Evolutionary conservation across 352 stramenopile species (phyloP).

Genomic region (Globisporangium echinulatum): DNA sequence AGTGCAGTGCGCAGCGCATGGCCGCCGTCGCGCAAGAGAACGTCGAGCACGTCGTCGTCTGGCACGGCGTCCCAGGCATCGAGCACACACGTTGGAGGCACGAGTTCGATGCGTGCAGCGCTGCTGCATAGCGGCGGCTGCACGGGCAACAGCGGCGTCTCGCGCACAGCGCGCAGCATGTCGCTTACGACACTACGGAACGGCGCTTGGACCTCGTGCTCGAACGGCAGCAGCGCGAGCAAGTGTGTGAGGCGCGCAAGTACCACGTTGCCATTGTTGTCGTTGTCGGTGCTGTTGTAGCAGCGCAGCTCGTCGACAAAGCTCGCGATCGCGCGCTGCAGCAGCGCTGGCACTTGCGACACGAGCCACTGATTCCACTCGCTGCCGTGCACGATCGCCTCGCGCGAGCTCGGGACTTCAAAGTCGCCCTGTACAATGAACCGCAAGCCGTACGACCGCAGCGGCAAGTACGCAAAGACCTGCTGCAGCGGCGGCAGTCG

Average conservation of each 20-base stretch:
- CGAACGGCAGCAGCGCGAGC: conserved; percentile 49
- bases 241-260: conserved; percentile 28
- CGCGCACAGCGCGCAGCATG: conserved; percentile 50
- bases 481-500: conserved; percentile 53
- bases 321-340: conserved; percentile 19
- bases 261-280: background rate
- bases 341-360: conserved; percentile 50
- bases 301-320: conserved; percentile 13
- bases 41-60: conserved; percentile 13
- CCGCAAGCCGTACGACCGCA: conserved; percentile 75
- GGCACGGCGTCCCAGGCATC: conserved; percentile 29
- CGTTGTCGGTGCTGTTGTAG: background rate
- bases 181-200: conserved; percentile 56
- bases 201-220: conserved; percentile 65
- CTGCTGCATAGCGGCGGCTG: background rate
- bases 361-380: conserved; percentile 89
- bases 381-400: conserved; percentile 76
- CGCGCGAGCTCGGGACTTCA: conserved; percentile 77
- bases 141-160: conserved; percentile 38
- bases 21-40: conserved; percentile 4
- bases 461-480: conserved; percentile 79
- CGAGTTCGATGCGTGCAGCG: conserved; percentile 5
- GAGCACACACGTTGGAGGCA: conserved; percentile 34
- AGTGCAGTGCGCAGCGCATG: conserved; percentile 14
- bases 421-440: conserved; percentile 88